Conservation (phyloP, 164 flowering plant species). For the Echeveria elegans region DNA sequence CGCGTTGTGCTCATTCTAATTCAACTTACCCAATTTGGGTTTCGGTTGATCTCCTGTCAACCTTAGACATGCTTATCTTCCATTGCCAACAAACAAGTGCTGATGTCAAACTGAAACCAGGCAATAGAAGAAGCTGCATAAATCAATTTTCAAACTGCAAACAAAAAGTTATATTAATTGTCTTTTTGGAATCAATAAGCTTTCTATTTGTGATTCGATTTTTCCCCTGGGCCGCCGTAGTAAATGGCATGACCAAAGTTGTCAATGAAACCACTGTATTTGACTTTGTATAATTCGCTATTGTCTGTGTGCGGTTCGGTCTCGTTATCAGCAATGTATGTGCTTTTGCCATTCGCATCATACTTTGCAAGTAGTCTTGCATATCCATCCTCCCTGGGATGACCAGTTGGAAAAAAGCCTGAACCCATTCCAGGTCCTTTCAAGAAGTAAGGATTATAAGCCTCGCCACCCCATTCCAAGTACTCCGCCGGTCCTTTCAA, state of each 20-base stretch:
- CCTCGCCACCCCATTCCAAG: not conserved
- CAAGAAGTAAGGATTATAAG: not conserved
- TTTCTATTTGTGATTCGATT: no score
- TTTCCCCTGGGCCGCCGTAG: not conserved
- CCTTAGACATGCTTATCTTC: no score
- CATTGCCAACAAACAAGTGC: no score
- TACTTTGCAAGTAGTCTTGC: not conserved
- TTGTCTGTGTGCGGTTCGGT: not conserved
- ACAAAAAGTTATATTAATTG: no score
- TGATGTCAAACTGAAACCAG: no score
- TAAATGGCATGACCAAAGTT: not conserved
- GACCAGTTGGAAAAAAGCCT: not conserved
- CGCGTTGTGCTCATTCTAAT: no score
- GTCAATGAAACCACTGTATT: not conserved
- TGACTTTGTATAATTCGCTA: not conserved
- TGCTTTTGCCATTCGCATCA: not conserved
- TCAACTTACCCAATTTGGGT: no score
- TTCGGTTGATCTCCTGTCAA: no score
- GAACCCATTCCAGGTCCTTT: not conserved
- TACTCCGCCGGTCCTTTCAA: not conserved
- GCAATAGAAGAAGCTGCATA: no score
- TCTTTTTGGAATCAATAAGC: no score
- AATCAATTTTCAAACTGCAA: no score
- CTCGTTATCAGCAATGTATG: not conserved
- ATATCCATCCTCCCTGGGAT: not conserved